Evolutionary conservation across 164 flowering plant genomes (phyloP).

Genomic region (Aristolochia fimbriata): DNA sequence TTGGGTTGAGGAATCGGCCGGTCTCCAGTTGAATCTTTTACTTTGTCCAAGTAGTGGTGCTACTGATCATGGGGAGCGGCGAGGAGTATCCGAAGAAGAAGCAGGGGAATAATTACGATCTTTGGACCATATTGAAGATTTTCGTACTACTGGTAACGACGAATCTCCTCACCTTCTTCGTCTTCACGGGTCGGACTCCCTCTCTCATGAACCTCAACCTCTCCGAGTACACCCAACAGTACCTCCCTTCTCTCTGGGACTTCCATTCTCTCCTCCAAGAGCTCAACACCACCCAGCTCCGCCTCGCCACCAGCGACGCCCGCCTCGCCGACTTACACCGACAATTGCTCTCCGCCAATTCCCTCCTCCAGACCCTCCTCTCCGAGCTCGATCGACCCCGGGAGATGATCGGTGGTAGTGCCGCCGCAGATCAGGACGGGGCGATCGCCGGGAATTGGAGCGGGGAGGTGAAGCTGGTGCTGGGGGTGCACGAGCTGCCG

Average conservation of each 20-base stretch:
- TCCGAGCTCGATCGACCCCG: constrained; percentile 6
- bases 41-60: no score
- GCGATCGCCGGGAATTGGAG: not conserved
- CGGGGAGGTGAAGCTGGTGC: constrained; percentile 12
- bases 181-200: constrained; percentile 19
- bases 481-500: constrained; percentile 10
- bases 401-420: not conserved
- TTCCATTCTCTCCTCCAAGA: constrained; percentile 12
- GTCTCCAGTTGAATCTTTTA: no score
- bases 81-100: constrained; percentile 14
- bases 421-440: not conserved
- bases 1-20: no score
- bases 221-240: constrained; percentile 6
- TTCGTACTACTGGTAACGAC: constrained; percentile 24
- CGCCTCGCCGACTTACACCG: constrained; percentile 8
- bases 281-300: constrained; percentile 26
- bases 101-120: not conserved
- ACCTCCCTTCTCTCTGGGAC: constrained; percentile 5
- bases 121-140: constrained; percentile 20
- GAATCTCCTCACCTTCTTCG: constrained; percentile 35
- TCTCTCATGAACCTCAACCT: constrained; percentile 1
- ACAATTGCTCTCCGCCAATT: constrained; percentile 15
- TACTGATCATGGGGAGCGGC: constrained; percentile 5
- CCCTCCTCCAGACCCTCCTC: constrained; percentile 15
- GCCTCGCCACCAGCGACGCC: constrained; percentile 15